Base-by-base conservation (phyloP, 202 grass and related monocot genomes). In the Schoenoplectus triqueter region DNA sequence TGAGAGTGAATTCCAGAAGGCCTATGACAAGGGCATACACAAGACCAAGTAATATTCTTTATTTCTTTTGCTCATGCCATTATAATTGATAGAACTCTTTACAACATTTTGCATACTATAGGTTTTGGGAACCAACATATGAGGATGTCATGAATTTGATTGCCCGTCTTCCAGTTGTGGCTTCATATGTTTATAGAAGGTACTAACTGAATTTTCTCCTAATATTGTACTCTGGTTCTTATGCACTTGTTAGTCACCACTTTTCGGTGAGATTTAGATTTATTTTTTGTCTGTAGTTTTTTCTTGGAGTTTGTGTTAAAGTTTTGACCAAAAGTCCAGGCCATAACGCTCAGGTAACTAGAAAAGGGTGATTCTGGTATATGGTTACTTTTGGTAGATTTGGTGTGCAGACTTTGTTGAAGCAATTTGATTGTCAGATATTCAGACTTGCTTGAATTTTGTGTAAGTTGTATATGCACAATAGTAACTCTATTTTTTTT, bases 81-180 rank as follows among this genome's bases (percentile, higher is more conserved):
- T 14, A 44, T 78, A 70, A 62, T 41, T 64, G 69, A 68, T 18
- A 59, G 63, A 73, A 14, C 31, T 76, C 49, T 88, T 89, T 7
- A 44, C 3, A 42, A 79, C 80, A 60, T 47, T 13, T 85, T 2
- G 63, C 80, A 15, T 86, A 77, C 87, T 80, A 51, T 89, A 98
- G 95, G 84, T 98, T 92, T 79, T 98, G 92, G 95, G 95, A 98
- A 71, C 92, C 95, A 84, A 98, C 95, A 54, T 98, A 98, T 88
- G 95, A 98, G 85, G 95, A 98, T 86, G 87, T 84, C 73, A 89
- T 98, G 90, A 98, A 98, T 81, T 86, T 98, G 85, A 95, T 98
- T 84, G 89, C 95, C 59, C 88, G 95, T 7, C 88, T 98, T 87
- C 89, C 95, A 6, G 81, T 82, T 47, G 95, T 98, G 41, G 95